Evolutionary conservation across 2,329 filamentous ascomycete genomes (phyloP), one percentile per base, ranked within the genome.

Genomic region (Hypoxylon sp.): DNA sequence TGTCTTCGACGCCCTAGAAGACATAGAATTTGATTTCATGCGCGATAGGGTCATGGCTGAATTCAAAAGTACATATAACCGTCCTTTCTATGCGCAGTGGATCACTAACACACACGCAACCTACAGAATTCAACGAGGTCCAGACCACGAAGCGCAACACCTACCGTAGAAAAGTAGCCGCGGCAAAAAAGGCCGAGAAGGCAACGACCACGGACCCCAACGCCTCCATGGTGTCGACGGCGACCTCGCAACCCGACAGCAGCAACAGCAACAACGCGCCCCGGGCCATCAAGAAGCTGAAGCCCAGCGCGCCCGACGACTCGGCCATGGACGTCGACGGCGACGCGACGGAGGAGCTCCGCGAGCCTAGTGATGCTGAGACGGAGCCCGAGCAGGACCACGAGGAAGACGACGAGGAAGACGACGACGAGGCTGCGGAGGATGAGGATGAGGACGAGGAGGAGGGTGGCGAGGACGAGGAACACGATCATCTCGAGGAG

Each of bases 1-100:
- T 67, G 88, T 94, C 29, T 85, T 92, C 65, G 84, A 85, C 38
- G 89, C 89, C 0, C 78, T 94, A 35, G 84, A 88, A n/a, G 86
- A 90, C 26, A 81, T 86, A 35, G 90, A 93, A 68, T 90, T 90
- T 37, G 78, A 78, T n/a, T 91, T 92, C 67, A 75, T 90, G 47
- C 81, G 82, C 9, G 76, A 76, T 47, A 78, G 84, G 23, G 75
- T 93, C 21, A 87, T 93, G 70, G 86, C 84, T 4, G 90, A 93
- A 70, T 87, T 91, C 67, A 81, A 83, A 30, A 91, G 88, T 90
- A 38, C n/a, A 25, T 34, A 29, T 20, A 9, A 17, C 12, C n/a
- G 3, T n/a, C 23, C 25, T 8, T 5, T 13, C 11, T 7, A 27
- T 30, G 7, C 9, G 5, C 16, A 12, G 36, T 6, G n/a, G 26